A percentile compares a stretch with the other conserved stretches of the same genome.
Evolutionary conservation across 768 basidiomycete species (phyloP).

Genomic region (Tricholoma flavovirens): DNA sequence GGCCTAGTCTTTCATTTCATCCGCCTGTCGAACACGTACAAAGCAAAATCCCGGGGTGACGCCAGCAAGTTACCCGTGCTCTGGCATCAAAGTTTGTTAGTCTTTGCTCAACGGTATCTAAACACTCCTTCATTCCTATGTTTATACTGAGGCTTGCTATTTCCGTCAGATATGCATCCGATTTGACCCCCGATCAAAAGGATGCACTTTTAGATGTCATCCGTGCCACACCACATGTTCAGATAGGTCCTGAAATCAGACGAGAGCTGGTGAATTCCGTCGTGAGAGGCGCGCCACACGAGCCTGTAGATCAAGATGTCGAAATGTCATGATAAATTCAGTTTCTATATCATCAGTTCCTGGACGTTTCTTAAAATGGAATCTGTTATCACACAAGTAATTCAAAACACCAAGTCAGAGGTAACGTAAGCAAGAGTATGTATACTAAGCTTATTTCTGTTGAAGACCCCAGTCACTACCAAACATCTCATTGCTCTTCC

Average conservation of each 20-base stretch:
- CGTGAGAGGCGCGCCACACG: constrained; percentile 73
- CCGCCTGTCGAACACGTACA: constrained; percentile 88
- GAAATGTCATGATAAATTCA: constrained; percentile 44
- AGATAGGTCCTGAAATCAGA: constrained; percentile 86
- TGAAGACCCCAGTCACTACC: constrained; percentile 27
- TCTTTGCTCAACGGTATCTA: constrained; percentile 83
- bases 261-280: constrained; percentile 87
- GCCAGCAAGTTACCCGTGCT: constrained; percentile 87
- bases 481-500: constrained; percentile 34
- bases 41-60: constrained; percentile 63
- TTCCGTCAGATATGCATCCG: constrained; percentile 78
- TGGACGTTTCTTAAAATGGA: neutral
- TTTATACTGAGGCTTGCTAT: neutral
- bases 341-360: neutral
- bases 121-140: neutral
- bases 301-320: constrained; percentile 58
- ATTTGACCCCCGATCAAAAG: constrained; percentile 95
- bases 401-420: neutral
- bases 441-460: neutral
- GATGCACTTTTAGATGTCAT: constrained; percentile 94
- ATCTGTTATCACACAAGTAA: neutral
- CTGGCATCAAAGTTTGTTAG: constrained; percentile 96
- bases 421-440: neutral
- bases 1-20: constrained; percentile 98
- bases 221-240: constrained; percentile 76